Evolutionary conservation across 495 filamentous ascomycete species (phyloP).

Genomic region (Clohesyomyces aquaticus): DNA sequence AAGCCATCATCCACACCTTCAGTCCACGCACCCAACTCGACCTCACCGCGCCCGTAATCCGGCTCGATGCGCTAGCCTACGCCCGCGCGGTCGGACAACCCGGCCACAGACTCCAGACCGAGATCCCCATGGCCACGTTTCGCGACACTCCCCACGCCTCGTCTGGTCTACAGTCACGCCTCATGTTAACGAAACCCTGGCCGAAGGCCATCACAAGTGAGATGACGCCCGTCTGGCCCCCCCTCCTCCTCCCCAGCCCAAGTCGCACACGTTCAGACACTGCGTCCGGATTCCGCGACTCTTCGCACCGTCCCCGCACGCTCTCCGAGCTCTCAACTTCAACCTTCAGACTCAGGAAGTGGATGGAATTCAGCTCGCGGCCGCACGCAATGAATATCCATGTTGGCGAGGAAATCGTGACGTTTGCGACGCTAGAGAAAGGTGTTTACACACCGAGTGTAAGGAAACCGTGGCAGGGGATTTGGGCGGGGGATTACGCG

Average conservation of each 20-base stretch:
- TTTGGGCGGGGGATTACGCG: conserved; percentile 91
- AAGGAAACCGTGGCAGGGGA: conserved; percentile 80
- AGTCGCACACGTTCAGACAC: conserved; percentile 57
- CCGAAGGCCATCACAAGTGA: conserved; percentile 45
- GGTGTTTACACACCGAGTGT: conserved; percentile 73
- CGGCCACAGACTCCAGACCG: conserved; percentile 39
- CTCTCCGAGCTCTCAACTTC: conserved; percentile 61
- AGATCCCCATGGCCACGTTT: conserved; percentile 57
- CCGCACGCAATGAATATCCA: conserved; percentile 36
- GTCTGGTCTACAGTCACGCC: conserved; percentile 50
- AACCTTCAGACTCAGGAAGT: conserved; percentile 73
- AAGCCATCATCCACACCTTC: conserved; percentile 77
- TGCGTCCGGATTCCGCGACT: conserved; percentile 44
- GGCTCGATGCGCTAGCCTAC: conserved; percentile 50
- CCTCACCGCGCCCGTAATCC: conserved; percentile 69
- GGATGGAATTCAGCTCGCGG: conserved; percentile 59
- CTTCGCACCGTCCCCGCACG: conserved; percentile 49
- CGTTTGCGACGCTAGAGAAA: conserved; percentile 75
- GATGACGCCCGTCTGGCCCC: conserved; percentile 71
- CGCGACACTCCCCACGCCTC: conserved; percentile 44
- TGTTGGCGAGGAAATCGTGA: conserved; percentile 69
- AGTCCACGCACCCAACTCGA: conserved; percentile 69
- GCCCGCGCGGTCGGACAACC: conserved; percentile 8
- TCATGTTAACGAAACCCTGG: conserved; percentile 53
- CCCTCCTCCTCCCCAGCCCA: conserved; percentile 65